Conservation (phyloP, 2,329 filamentous ascomycete species). For the Aspergillus sclerotialis region DNA sequence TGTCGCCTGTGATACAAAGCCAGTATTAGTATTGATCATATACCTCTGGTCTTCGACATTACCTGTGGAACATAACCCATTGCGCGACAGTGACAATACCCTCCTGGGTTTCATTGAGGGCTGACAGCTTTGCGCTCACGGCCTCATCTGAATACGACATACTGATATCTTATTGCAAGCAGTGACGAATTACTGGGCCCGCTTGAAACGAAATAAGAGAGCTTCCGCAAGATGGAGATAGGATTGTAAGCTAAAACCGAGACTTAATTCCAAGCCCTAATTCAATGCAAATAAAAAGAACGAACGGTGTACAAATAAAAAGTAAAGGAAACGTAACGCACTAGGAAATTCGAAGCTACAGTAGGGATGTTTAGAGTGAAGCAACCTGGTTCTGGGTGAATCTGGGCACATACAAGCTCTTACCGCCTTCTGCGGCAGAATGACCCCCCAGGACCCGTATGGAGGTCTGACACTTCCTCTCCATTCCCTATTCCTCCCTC, state of each 20-base stretch:
- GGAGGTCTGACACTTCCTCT: slow-evolving; percentile 10
- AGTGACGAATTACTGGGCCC: background rate
- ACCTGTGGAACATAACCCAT: slow-evolving; percentile 99
- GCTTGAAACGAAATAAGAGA: background rate
- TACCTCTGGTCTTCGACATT: slow-evolving; percentile 23
- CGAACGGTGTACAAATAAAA: background rate
- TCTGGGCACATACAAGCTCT: slow-evolving; percentile 9
- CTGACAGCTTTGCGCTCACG: slow-evolving; percentile 87
- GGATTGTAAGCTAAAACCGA: background rate
- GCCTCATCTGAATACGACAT: slow-evolving; percentile 98
- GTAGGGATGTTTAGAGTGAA: slow-evolving; percentile 3
- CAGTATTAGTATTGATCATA: slow-evolving; percentile 9
- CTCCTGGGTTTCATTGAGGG: slow-evolving; percentile 94
- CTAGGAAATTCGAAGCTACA: slow-evolving; percentile 2
- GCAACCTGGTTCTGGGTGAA: slow-evolving; percentile 2
- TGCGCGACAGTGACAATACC: slow-evolving; percentile 93
- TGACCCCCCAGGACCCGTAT: slow-evolving; percentile 5
- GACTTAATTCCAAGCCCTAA: background rate
- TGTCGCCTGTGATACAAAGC: slow-evolving; percentile 59
- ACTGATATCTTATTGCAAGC: slow-evolving; percentile 9
- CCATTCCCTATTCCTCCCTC: slow-evolving; percentile 5
- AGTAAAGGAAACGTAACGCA: background rate
- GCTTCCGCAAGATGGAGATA: background rate
- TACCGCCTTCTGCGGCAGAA: slow-evolving; percentile 15
- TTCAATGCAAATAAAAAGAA: background rate